Evolutionary conservation across 2,329 filamentous ascomycete species (phyloP).

Genomic region (Trichoderma sp.): DNA sequence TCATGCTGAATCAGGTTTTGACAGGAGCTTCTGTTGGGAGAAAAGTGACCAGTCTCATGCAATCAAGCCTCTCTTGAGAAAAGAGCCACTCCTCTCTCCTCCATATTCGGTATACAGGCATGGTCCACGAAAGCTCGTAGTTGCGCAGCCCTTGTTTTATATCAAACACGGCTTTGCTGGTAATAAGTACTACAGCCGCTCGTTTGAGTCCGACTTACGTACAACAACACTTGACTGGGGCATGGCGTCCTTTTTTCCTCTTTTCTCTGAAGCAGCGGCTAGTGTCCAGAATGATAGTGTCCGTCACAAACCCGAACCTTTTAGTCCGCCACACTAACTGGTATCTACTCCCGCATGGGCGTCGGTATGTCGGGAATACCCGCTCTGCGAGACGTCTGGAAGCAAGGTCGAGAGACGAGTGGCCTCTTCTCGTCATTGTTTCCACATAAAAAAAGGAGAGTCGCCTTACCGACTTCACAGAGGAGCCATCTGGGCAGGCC

Average conservation of each 20-base stretch:
- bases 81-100: neutral
- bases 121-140: neutral
- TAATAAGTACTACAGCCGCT: neutral
- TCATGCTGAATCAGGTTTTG: neutral
- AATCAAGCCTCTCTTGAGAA: neutral
- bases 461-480: constrained; percentile 13
- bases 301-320: neutral
- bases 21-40: constrained; percentile 7
- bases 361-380: constrained; percentile 16
- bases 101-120: neutral
- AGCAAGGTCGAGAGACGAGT: neutral
- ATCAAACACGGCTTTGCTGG: neutral
- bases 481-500: neutral
- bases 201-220: neutral
- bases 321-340: constrained; percentile 4
- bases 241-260: neutral
- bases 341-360: constrained; percentile 5
- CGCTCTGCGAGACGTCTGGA: constrained; percentile 10
- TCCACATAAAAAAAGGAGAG: constrained; percentile 19
- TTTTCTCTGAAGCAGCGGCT: neutral
- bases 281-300: neutral
- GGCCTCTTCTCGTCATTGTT: constrained; percentile 8
- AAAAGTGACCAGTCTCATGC: constrained; percentile 15
- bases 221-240: neutral
- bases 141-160: neutral